Conservation (phyloP, 140 eudicot genomes). For the Oenanthe javanica region DNA sequence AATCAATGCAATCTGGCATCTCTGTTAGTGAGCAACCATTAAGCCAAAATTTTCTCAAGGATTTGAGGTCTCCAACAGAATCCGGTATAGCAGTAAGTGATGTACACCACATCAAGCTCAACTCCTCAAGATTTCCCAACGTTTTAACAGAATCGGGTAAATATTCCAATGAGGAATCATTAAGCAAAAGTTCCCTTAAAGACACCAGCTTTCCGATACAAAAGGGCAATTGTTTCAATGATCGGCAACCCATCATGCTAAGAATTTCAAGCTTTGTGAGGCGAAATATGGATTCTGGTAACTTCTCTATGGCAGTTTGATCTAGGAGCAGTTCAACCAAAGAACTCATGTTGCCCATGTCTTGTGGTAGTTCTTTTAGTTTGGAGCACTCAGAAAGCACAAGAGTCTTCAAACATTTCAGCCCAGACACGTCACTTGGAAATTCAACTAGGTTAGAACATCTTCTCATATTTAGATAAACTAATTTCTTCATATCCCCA, state of each 20-base stretch:
- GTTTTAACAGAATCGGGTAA: slow-evolving; percentile 24
- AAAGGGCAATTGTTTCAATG: slow-evolving; percentile 20
- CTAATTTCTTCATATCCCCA: slow-evolving; percentile 18
- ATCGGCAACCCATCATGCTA: slow-evolving; percentile 6
- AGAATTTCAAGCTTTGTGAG: slow-evolving; percentile 37
- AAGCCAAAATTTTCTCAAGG: slow-evolving; percentile 16
- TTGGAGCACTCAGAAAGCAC: slow-evolving; percentile 40
- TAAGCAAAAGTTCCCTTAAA: slow-evolving; percentile 19
- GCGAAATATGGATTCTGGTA: slow-evolving; percentile 28
- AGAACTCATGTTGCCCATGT: slow-evolving; percentile 22
- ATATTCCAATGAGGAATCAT: slow-evolving; percentile 14
- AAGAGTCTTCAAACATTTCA: slow-evolving; percentile 37
- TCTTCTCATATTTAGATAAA: slow-evolving; percentile 18
- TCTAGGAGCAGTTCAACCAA: slow-evolving; percentile 26
- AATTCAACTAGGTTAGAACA: slow-evolving; percentile 23
- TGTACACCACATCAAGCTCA: slow-evolving; percentile 22
- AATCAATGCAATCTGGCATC: slow-evolving; percentile 31
- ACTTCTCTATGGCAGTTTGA: slow-evolving; percentile 18
- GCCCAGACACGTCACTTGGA: slow-evolving; percentile 31
- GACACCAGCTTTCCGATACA: slow-evolving; percentile 23
- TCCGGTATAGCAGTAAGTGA: slow-evolving; percentile 27
- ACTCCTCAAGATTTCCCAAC: slow-evolving; percentile 23
- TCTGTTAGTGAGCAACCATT: slow-evolving; percentile 15
- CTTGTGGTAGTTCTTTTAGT: slow-evolving; percentile 30
- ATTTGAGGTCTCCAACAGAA: slow-evolving; percentile 24